Evolutionary conservation across 2,329 filamentous ascomycete species (phyloP).

Genomic region (Monosporascus sp.): DNA sequence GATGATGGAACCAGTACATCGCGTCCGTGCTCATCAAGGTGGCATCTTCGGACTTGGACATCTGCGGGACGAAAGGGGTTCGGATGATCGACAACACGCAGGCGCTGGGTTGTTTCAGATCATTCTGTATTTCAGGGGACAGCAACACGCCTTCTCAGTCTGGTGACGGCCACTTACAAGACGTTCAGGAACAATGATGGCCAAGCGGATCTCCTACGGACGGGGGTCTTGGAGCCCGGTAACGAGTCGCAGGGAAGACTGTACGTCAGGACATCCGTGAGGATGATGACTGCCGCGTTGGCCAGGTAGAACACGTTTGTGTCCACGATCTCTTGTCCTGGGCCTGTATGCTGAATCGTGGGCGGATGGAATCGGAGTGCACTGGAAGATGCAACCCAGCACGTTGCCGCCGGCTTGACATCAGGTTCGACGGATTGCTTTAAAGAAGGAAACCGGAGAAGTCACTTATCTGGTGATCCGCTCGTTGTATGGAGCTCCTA

Average conservation of each 20-base stretch:
- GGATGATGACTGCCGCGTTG: conserved; percentile 40
- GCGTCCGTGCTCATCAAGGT: conserved; percentile 31
- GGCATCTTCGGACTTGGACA: conserved; percentile 30
- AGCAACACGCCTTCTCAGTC: too few species aligned
- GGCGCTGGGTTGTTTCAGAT: conserved; percentile 22
- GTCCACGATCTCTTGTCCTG: conserved; percentile 30
- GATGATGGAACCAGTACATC: conserved; percentile 33
- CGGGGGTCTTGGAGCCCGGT: conserved; percentile 35
- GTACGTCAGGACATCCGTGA: conserved; percentile 40
- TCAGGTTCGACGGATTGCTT: too few species aligned
- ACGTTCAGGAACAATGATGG: conserved; percentile 38
- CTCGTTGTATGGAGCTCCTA: too few species aligned
- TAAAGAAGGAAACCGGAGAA: too few species aligned
- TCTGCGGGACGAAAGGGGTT: conserved; percentile 37
- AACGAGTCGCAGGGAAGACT: conserved; percentile 37
- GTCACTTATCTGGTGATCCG: too few species aligned
- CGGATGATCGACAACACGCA: conserved; percentile 41
- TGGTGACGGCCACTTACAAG: conserved; percentile 22
- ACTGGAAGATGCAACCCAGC: conserved; percentile 34
- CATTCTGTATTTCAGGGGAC: too few species aligned
- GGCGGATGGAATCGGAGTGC: conserved; percentile 31
- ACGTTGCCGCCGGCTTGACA: too few species aligned
- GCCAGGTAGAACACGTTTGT: conserved; percentile 42
- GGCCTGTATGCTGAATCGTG: conserved; percentile 28
- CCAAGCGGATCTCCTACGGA: conserved; percentile 38